Base-by-base conservation (phyloP, 441 rosid species). In the Pelargonium myrrhifolium region DNA sequence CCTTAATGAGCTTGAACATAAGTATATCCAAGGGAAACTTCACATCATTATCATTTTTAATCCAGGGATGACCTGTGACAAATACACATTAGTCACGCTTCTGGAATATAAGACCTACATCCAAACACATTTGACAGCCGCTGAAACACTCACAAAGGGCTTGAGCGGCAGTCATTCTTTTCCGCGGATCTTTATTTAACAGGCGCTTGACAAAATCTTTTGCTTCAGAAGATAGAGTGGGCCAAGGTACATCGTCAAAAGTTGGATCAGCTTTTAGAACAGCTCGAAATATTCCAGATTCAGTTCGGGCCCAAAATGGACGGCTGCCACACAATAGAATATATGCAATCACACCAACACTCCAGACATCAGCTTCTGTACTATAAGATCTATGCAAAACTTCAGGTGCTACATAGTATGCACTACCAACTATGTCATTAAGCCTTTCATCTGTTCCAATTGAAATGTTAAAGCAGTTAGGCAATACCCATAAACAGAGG, bases 331-430 rank as follows among this genome's bases (percentile, higher is more conserved):
- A 86, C 66, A 94, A 74, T 8, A 94, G 89, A 80, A 94, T 94
- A 77, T 92, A 94, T 22, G 98, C 85, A 68, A 94, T 89, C 14
- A 94, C 98, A 22, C 99, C 99, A 59, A 90, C 71, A 72, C 99
- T 94, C 99, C 99, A 94, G 26, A 87, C 97, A 84, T 94, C 99
- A 7, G 99, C 98, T 75, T 94, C 99, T 6, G 94, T 82, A 76
- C 83, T 77, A 76, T 92, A 94, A 66, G 93, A 86, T 82, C 98
- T 84, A 72, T 89, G 96, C 65, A 94, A 86, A 75, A 94, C 99
- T 84, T 94, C 99, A 40, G 99, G 98, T 56, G 98, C 97, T 72
- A 94, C 98, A 62, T 94, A 94, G 75, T 89, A n/a, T n/a, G n/a
- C n/a, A n/a, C n/a, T n/a, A n/a, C n/a, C n/a, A n/a, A n/a, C n/a